phyloP scores from a whole-genome alignment of 257 asterid genomes.

The Solanum arcanum region DNA sequence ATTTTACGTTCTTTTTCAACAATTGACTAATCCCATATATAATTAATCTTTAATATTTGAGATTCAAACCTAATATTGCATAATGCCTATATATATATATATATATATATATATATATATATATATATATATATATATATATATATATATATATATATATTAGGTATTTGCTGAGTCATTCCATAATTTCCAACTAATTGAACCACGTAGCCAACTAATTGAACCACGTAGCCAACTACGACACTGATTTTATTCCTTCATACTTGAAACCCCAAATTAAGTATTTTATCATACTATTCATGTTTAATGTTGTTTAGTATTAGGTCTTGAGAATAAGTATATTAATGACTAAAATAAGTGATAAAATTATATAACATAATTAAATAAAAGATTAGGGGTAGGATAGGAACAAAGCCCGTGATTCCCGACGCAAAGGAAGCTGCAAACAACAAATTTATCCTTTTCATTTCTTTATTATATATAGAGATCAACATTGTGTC shows the following conservation, averaged over 20 bases:
- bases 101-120: neutral
- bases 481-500: neutral
- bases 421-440: conserved; percentile 79
- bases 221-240: neutral
- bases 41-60: neutral
- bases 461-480: neutral
- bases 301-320: too few species aligned
- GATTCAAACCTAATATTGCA: neutral
- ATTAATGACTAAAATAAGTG: too few species aligned
- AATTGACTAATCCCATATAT: neutral
- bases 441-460: conserved; percentile 25
- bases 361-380: too few species aligned
- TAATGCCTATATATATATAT: neutral
- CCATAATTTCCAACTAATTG: neutral
- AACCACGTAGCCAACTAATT: neutral
- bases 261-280: neutral
- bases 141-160: neutral
- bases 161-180: neutral
- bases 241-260: neutral
- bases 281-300: too few species aligned
- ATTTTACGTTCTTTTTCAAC: neutral
- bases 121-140: neutral
- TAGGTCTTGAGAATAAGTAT: too few species aligned
- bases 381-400: conserved; percentile 10
- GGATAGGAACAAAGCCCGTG: conserved; percentile 47